phyloP scores from a whole-genome alignment of 768 basidiomycete genomes.

The Kwoniella heveanensis region DNA sequence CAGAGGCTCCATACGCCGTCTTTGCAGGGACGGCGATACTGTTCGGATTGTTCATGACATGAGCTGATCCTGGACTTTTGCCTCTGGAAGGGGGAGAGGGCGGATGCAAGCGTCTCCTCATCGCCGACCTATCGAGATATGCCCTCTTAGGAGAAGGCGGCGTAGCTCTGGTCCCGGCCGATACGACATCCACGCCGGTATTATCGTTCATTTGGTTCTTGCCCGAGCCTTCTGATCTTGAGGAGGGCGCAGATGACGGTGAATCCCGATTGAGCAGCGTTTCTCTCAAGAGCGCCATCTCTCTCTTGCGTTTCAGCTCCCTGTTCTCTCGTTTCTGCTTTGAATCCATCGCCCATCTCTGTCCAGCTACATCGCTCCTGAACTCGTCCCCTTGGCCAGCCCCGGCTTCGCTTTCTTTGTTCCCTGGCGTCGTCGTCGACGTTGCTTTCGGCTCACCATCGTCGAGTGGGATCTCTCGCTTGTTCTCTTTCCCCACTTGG shows the following conservation, averaged over 20 bases:
- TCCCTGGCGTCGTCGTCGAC: background rate
- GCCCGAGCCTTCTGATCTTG: no score
- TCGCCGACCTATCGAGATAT: constrained; percentile 49
- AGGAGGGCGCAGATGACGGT: background rate
- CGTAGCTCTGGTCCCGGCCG: background rate
- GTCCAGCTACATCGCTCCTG: background rate
- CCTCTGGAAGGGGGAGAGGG: constrained; percentile 13
- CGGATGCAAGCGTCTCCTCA: constrained; percentile 40
- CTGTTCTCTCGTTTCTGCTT: constrained; percentile 36
- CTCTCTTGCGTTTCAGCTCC: constrained; percentile 37
- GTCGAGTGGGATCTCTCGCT: constrained; percentile 44
- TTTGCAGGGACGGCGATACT: background rate
- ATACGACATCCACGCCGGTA: background rate
- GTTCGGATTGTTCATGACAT: background rate
- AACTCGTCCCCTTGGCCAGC: no score
- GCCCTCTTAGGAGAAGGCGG: constrained; percentile 4
- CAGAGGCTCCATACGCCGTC: background rate
- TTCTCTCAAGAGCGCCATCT: constrained; percentile 39
- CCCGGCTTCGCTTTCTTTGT: no score
- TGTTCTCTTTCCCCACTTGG: constrained; percentile 23
- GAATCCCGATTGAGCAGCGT: constrained; percentile 21
- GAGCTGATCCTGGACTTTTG: no score
- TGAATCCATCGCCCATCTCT: constrained; percentile 29
- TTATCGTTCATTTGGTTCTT: no score
- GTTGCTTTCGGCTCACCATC: constrained; percentile 19